Base-by-base conservation (phyloP, 306 rosid genomes). In the Quercus engelmannii region DNA sequence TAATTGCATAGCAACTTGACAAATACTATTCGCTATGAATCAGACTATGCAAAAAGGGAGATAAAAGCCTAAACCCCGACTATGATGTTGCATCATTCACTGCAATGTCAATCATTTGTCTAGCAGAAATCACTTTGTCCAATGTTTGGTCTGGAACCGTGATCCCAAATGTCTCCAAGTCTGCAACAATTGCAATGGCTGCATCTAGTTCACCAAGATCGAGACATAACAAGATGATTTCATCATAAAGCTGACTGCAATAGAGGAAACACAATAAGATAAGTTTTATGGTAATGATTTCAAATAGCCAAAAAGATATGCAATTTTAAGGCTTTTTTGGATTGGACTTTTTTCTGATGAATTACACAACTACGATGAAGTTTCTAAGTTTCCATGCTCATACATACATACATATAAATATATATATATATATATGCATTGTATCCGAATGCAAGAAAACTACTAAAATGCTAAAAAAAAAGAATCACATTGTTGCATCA, bases 171-270 rank as follows among this genome's bases (percentile, higher is more conserved):
- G 91, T 91, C 85, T 90, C 98, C 87, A 95, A 80, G 79, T 91
- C 98, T 33, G 98, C 98, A 69, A 91, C 98, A 73, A 95, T 86
- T 64, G 98, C 99, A 78, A 93, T 89, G 79, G 99, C 99, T 2
- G 98, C 98, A 89, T 95, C 99, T 28, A 88, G 87, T 77, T 95
- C 99, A 79, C 94, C 98, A 35, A 90, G 89, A 80, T 95, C 97
- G 49, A 92, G 87, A 79, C 98, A 93, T 25, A 91, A 76, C 49
- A 86, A 85, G 67, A 92, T 88, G 83, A 93, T 77, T 88, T 95
- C 97, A 26, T 91, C 99, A 62, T 95, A 95, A 35, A 92, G 90
- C 1, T 92, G 84, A 71, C 99, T 95, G 97, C 85, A 80, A 82
- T 30, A 70, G 67, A 72, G 11, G 20, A 72, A 33, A 76, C 74